Evolutionary conservation across 116 monocot species (phyloP).

Genomic region (Iris pallida): DNA sequence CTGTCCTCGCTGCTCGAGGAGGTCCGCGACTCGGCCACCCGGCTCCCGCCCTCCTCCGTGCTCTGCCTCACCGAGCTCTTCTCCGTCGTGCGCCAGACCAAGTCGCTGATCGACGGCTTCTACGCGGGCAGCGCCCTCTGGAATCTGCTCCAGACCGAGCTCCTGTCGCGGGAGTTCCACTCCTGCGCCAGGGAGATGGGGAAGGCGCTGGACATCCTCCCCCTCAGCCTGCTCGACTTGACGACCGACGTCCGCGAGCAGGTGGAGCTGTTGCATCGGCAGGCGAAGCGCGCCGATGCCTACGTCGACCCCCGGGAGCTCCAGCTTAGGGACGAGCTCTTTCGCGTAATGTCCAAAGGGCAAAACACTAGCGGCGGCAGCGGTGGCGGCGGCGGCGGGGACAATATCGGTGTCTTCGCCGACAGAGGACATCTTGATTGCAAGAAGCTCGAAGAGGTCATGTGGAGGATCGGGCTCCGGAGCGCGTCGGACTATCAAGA

Average conservation of each 20-base stretch:
- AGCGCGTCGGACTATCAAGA: conserved; percentile 15
- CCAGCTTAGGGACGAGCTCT: conserved; percentile 15
- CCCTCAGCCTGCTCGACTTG: conserved; percentile 16
- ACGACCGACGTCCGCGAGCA: conserved; percentile 29
- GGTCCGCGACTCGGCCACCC: conserved; percentile 3
- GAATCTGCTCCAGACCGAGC: conserved; percentile 24
- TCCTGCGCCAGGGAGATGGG: conserved; percentile 17
- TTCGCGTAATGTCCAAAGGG: conserved; percentile 10
- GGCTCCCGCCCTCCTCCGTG: conserved; percentile 14
- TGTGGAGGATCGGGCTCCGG: conserved; percentile 11
- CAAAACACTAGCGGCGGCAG: not conserved
- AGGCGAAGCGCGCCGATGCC: conserved; percentile 15
- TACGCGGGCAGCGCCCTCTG: conserved; percentile 14
- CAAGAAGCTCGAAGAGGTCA: conserved; percentile 17
- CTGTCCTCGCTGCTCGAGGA: conserved; percentile 25
- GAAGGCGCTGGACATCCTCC: conserved; percentile 34
- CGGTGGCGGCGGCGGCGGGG: not conserved
- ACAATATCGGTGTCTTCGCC: not conserved
- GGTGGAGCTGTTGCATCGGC: conserved; percentile 30
- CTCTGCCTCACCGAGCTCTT: conserved; percentile 34
- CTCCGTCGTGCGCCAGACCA: conserved; percentile 17
- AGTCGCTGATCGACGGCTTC: conserved; percentile 14
- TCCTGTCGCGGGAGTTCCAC: conserved; percentile 13
- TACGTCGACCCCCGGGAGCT: conserved; percentile 31
- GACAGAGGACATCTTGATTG: not conserved